Evolutionary conservation across 768 basidiomycete species (phyloP).

Genomic region (Coprinopsis marcescibilis): DNA sequence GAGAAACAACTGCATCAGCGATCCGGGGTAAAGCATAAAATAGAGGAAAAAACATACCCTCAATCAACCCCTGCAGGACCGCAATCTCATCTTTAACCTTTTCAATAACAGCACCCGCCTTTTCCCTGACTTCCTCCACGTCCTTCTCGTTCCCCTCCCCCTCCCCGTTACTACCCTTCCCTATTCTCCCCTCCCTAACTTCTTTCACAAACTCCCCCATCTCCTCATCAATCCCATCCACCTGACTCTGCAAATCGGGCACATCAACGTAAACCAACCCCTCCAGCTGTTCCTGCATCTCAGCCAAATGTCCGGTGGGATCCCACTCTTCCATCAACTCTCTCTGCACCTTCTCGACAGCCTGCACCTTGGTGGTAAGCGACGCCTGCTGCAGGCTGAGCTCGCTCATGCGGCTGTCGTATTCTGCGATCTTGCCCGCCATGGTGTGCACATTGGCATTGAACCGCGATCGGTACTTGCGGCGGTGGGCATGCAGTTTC

Average conservation of each 20-base stretch:
- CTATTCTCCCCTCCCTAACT: too few relatives aligned
- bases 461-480: slow-evolving; percentile 37
- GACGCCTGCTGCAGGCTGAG: slow-evolving; percentile 29
- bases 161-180: too few relatives aligned
- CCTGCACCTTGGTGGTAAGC: slow-evolving; percentile 32
- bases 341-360: slow-evolving; percentile 23
- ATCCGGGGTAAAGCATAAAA: neutral
- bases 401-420: slow-evolving; percentile 36
- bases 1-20: neutral
- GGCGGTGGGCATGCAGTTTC: slow-evolving; percentile 32
- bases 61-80: slow-evolving; percentile 33
- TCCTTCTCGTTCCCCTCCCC: slow-evolving; percentile 9
- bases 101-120: slow-evolving; percentile 11
- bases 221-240: slow-evolving; percentile 29
- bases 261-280: slow-evolving; percentile 24
- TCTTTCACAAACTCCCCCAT: too few relatives aligned
- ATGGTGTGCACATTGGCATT: slow-evolving; percentile 34
- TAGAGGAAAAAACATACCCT: slow-evolving; percentile 28
- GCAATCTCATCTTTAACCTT: slow-evolving; percentile 21
- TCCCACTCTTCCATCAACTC: too few relatives aligned
- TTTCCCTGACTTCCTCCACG: neutral
- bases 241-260: slow-evolving; percentile 28
- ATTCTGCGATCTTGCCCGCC: slow-evolving; percentile 31
- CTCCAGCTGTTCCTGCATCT: slow-evolving; percentile 27
- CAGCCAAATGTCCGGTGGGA: slow-evolving; percentile 14